These are phyloP conservation scores for Auxenochlorella pyrenoidosa DNA, from an alignment of 139 green algal genomes.

Conservation along the genomic window DNA sequence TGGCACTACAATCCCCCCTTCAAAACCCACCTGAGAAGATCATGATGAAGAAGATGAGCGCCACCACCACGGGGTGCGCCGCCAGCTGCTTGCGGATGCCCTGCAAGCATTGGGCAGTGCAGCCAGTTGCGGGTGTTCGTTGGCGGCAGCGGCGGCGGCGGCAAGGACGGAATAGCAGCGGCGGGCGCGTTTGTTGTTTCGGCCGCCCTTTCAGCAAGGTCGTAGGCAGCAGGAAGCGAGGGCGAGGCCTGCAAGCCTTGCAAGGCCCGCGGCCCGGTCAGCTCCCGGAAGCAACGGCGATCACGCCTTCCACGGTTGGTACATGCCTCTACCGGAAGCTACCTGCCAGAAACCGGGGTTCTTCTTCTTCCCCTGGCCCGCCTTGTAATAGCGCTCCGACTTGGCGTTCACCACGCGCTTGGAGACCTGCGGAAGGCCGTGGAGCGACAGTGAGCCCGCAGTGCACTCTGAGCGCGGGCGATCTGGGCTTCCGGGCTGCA, in stretches of 20 bases:
- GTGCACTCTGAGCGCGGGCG: background rate
- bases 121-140: background rate
- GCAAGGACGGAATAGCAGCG: background rate
- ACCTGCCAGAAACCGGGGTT: constrained; percentile 39
- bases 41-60: constrained; percentile 50
- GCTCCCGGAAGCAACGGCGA: too few species aligned
- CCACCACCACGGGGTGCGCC: constrained; percentile 39
- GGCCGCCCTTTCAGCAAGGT: too few species aligned
- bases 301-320: too few species aligned
- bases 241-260: too few species aligned
- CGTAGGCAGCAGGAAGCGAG: too few species aligned
- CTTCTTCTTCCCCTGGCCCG: constrained; percentile 47
- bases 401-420: constrained; percentile 53
- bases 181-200: background rate
- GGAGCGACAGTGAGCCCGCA: background rate
- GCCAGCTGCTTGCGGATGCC: constrained; percentile 43
- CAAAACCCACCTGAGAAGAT: constrained; percentile 40
- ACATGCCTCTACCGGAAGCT: too few species aligned
- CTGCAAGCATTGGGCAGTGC: constrained; percentile 16
- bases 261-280: too few species aligned
- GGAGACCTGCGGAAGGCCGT: constrained; percentile 33
- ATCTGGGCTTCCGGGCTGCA: background rate
- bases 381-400: constrained; percentile 37
- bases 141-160: background rate
- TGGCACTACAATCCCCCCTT: background rate